phyloP scores from a whole-genome alignment of 352 stramenopile genomes.

The Phytophthora agathidicida region DNA sequence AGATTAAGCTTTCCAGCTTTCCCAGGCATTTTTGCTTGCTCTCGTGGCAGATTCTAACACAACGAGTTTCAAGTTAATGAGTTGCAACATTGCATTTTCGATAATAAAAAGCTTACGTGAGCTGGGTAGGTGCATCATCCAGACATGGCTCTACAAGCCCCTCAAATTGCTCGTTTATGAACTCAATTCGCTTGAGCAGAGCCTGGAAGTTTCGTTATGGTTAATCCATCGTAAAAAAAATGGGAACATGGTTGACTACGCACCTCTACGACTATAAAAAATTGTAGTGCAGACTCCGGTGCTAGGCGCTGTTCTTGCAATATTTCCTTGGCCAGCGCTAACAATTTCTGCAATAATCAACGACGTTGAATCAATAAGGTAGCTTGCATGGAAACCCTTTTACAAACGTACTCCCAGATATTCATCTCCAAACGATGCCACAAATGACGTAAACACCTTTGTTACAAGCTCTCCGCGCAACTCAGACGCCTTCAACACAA shows the following conservation, averaged over 20 bases:
- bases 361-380: background rate
- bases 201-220: conserved; percentile 28
- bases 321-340: conserved; percentile 54
- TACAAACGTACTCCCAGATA: conserved; percentile 56
- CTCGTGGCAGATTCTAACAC: conserved; percentile 75
- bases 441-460: conserved; percentile 70
- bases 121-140: conserved; percentile 63
- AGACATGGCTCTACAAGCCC: conserved; percentile 41
- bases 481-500: conserved; percentile 74
- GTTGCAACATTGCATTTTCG: background rate
- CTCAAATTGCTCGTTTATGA: conserved; percentile 71
- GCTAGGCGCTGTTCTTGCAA: conserved; percentile 72
- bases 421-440: conserved; percentile 64
- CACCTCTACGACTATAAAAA: conserved; percentile 73
- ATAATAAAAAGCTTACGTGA: conserved; percentile 52
- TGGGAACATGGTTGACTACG: background rate
- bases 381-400: background rate
- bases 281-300: conserved; percentile 64
- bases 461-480: conserved; percentile 69
- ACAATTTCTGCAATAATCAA: conserved; percentile 53
- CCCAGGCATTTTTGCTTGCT: conserved; percentile 72
- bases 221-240: background rate
- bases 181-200: conserved; percentile 63
- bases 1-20: conserved; percentile 65
- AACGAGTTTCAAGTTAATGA: background rate